A percentile compares a stretch with the other conserved stretches of the same genome.
phyloP scores from a whole-genome alignment of 108 stramenopile genomes.

The Pseudonitzschia multiseries region DNA sequence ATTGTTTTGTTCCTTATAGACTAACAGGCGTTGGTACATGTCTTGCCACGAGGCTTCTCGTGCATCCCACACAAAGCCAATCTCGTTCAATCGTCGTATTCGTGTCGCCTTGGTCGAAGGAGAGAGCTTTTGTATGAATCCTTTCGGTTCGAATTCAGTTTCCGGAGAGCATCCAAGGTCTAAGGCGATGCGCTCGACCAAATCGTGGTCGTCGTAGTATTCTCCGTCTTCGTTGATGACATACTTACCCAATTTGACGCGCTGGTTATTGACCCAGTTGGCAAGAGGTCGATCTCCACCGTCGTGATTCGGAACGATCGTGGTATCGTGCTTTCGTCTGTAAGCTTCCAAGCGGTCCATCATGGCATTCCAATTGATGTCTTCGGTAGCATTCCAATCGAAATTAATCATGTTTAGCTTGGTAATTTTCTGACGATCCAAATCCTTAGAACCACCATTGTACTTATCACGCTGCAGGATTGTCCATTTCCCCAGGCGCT shows the following conservation, averaged over 20 bases:
- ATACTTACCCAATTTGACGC: conserved; percentile 9
- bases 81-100: not conserved
- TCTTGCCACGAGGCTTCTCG: conserved; percentile 11
- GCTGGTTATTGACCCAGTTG: conserved; percentile 10
- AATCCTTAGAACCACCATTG: not conserved
- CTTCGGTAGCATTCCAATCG: conserved; percentile 15
- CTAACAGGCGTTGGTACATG: conserved; percentile 10
- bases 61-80: conserved; percentile 29
- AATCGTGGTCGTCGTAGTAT: conserved; percentile 4
- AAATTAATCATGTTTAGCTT: conserved; percentile 5
- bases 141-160: not conserved
- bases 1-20: not conserved
- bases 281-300: conserved; percentile 15
- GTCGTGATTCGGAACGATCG: conserved; percentile 16
- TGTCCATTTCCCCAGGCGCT: conserved; percentile 8
- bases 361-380: conserved; percentile 21
- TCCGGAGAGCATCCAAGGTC: conserved; percentile 10
- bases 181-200: conserved; percentile 11
- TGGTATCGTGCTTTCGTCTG: conserved; percentile 16
- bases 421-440: conserved; percentile 4
- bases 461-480: not conserved
- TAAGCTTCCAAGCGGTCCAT: conserved; percentile 13
- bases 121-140: conserved; percentile 6
- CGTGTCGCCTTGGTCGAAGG: conserved; percentile 3
- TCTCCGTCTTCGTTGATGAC: conserved; percentile 6